Evolutionary conservation across 768 basidiomycete species (phyloP).

Genomic region (Tylopilus plumbeoviolaceoides): DNA sequence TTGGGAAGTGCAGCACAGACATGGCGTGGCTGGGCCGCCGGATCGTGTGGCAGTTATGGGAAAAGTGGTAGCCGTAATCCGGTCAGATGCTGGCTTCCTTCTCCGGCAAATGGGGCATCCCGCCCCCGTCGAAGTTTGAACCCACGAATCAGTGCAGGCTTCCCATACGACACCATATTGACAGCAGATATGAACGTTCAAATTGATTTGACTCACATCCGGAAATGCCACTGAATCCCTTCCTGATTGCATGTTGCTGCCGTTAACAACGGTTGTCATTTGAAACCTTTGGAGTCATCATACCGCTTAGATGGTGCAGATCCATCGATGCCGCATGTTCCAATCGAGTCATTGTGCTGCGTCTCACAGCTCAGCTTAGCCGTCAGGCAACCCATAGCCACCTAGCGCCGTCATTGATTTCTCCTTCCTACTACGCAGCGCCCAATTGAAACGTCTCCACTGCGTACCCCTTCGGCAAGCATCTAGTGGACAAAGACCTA

Average conservation of each 20-base stretch:
- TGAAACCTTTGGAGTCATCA: neutral
- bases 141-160: conserved; percentile 15
- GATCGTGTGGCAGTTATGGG: conserved; percentile 1
- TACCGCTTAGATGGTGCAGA: conserved; percentile 18
- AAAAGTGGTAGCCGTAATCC: conserved; percentile 19
- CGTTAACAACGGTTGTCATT: conserved; percentile 5
- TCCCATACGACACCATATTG: conserved; percentile 12
- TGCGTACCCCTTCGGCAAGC: neutral
- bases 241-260: conserved; percentile 8
- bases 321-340: conserved; percentile 7
- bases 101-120: conserved; percentile 12
- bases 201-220: neutral
- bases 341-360: neutral
- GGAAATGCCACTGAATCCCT: conserved; percentile 13
- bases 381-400: neutral
- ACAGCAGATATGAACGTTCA: neutral
- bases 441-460: neutral
- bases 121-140: conserved; percentile 6
- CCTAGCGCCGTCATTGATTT: neutral
- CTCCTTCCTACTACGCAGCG: neutral
- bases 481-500: too few species aligned
- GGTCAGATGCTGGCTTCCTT: conserved; percentile 19
- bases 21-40: neutral
- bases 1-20: neutral
- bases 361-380: neutral